Evolutionary conservation across 192 early-diverging fungal species (phyloP), one percentile per base, ranked within the genome.

Genomic region (Entomortierella parvispora): DNA sequence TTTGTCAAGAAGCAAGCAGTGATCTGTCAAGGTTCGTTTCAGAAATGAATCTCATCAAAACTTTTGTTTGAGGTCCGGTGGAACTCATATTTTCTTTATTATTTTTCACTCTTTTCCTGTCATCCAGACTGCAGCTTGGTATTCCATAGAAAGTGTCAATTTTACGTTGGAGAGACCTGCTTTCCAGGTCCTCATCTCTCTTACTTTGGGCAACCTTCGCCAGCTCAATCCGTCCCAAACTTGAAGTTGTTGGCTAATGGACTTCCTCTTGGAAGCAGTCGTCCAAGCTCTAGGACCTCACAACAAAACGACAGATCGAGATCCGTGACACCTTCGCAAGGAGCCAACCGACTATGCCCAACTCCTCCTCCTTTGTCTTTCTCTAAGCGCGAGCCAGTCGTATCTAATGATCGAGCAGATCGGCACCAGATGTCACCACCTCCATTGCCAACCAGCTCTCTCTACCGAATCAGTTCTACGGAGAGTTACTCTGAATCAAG

Each of bases 11-110:
- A 80, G 51, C 59, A 86, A 18, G 83, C 79, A 5, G 78, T 86
- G 5, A 82, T 88, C 47, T 88, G 87, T 75, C 83, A 88, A 88
- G 84, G 84, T 85, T 51, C 47, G 51, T 25, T 65, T 26, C 23
- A 23, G n/a, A n/a, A n/a, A n/a, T n/a, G n/a, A n/a, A n/a, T n/a
- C n/a, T n/a, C n/a, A n/a, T n/a, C n/a, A n/a, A n/a, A n/a, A n/a
- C n/a, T 25, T 22, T 20, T 49, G 43, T n/a, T 46, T 56, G n/a
- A n/a, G n/a, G n/a, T n/a, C n/a, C n/a, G n/a, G n/a, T n/a, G n/a
- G 54, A 71, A 54, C 45, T 42, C 32, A 43, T 37, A 70, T 47
- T 42, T 25, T 70, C 18, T 52, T 42, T n/a, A n/a, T n/a, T n/a
- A n/a, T n/a, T 17, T 40, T 32, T 56, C 5, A 37, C 54, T n/a